Percentiles rank a stretch among this genome's conserved stretches.
Evolutionary conservation across 2,329 filamentous ascomycete genomes (phyloP).

Genomic region (Diaporthe ampelina): DNA sequence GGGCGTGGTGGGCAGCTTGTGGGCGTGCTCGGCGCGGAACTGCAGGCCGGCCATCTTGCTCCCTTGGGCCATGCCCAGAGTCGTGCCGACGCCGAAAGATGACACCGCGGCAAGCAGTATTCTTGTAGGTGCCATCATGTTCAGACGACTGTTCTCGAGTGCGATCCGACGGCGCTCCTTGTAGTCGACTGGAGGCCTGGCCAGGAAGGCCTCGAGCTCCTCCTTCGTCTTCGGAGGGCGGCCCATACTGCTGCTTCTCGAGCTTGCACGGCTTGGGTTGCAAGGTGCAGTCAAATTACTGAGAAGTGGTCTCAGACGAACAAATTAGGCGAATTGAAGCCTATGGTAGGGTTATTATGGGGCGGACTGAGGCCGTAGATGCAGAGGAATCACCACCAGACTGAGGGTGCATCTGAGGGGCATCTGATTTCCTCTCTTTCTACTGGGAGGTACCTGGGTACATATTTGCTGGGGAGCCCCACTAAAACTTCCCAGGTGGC

Average conservation of each 20-base stretch:
- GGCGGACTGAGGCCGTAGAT: not conserved
- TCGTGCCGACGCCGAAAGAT: conserved; percentile 77
- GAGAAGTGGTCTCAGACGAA: not conserved
- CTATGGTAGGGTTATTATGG: not conserved
- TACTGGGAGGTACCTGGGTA: conserved; percentile 9
- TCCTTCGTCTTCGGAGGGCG: conserved; percentile 33
- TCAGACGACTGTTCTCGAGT: conserved; percentile 38
- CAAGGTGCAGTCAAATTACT: not conserved
- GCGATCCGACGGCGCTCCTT: conserved; percentile 24
- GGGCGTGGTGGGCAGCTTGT: conserved; percentile 86
- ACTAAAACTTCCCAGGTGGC: conserved; percentile 26
- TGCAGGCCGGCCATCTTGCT: conserved; percentile 81
- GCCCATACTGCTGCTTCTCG: conserved; percentile 22
- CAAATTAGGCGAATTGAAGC: not conserved
- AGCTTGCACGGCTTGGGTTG: not conserved
- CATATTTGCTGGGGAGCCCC: conserved; percentile 7
- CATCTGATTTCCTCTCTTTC: conserved; percentile 5
- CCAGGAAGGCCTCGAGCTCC: conserved; percentile 35
- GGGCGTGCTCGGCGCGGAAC: conserved; percentile 96
- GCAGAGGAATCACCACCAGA: conserved; percentile 6
- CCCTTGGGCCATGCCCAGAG: conserved; percentile 79
- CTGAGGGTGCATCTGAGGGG: not conserved
- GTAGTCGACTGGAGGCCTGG: conserved; percentile 3
- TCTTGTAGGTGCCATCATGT: conserved; percentile 39
- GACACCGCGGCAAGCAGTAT: conserved; percentile 74